phyloP scores from a whole-genome alignment of 2,329 filamentous ascomycete species.

The Seiridium unicorne region DNA sequence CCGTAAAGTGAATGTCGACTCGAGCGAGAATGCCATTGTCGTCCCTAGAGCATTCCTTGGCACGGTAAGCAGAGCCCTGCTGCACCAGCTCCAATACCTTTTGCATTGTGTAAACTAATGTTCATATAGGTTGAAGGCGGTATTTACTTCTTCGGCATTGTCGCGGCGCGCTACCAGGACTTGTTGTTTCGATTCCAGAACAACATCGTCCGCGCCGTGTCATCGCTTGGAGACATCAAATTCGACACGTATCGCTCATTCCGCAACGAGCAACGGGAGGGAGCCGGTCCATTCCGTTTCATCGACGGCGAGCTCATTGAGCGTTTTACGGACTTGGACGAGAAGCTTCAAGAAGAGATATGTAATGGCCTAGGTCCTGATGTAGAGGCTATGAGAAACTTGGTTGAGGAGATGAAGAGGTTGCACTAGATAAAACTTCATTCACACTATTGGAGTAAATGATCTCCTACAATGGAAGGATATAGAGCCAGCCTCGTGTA shows the following conservation, averaged over 20 bases:
- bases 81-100: too few species aligned
- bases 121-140: conserved; percentile 76
- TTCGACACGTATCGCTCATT: conserved; percentile 84
- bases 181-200: conserved; percentile 80
- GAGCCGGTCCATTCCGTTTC: conserved; percentile 78
- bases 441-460: not conserved
- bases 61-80: conserved; percentile 60
- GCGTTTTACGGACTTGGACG: conserved; percentile 71
- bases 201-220: conserved; percentile 64
- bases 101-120: not conserved
- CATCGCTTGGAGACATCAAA: conserved; percentile 68
- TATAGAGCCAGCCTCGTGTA: not conserved
- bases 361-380: conserved; percentile 57
- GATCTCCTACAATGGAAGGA: not conserved
- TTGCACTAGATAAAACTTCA: conserved; percentile 45
- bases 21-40: conserved; percentile 64
- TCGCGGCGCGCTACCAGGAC: conserved; percentile 70
- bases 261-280: conserved; percentile 67
- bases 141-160: conserved; percentile 84
- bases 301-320: conserved; percentile 92
- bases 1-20: conserved; percentile 66
- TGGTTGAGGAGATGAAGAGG: conserved; percentile 61
- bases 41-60: conserved; percentile 82
- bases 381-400: conserved; percentile 60
- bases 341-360: conserved; percentile 52